Conservation (phyloP, 345 rosid species). For the Acer saccharum region DNA sequence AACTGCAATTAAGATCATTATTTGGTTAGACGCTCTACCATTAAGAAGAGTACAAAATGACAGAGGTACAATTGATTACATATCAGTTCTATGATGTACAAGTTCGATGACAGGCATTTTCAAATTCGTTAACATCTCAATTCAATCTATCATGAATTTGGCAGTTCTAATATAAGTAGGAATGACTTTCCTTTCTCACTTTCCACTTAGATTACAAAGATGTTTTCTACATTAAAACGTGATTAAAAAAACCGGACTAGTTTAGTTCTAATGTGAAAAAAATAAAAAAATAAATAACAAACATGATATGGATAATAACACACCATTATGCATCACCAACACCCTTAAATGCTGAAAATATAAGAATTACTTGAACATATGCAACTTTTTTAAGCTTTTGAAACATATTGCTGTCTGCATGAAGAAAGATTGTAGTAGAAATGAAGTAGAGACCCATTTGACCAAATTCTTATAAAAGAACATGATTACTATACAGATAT, state of each 20-base stretch:
- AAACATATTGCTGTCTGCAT: background rate
- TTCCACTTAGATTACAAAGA: background rate
- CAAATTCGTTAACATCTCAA: background rate
- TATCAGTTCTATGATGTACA: background rate
- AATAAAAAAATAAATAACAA: too few species aligned
- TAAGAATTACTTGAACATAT: background rate
- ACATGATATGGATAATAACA: background rate
- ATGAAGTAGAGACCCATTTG: background rate
- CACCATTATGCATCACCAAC: background rate
- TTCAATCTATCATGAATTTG: background rate
- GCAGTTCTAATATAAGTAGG: background rate
- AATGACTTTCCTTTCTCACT: background rate
- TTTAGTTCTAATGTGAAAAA: too few species aligned
- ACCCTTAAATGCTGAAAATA: background rate
- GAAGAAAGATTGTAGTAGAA: background rate
- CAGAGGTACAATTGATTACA: background rate
- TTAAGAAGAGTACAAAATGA: slow-evolving; percentile 4
- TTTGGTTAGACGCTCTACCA: slow-evolving; percentile 14
- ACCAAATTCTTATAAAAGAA: slow-evolving; percentile 7
- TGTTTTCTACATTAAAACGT: too few species aligned
- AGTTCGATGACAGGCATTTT: background rate
- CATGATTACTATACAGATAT: background rate
- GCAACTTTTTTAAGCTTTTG: background rate
- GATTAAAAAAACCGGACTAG: too few species aligned
- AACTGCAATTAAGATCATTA: slow-evolving; percentile 46